A percentile compares a stretch with the other conserved stretches of the same genome.
Conservation (phyloP, 805 yeast genomes). For the Candida bentonensis region DNA sequence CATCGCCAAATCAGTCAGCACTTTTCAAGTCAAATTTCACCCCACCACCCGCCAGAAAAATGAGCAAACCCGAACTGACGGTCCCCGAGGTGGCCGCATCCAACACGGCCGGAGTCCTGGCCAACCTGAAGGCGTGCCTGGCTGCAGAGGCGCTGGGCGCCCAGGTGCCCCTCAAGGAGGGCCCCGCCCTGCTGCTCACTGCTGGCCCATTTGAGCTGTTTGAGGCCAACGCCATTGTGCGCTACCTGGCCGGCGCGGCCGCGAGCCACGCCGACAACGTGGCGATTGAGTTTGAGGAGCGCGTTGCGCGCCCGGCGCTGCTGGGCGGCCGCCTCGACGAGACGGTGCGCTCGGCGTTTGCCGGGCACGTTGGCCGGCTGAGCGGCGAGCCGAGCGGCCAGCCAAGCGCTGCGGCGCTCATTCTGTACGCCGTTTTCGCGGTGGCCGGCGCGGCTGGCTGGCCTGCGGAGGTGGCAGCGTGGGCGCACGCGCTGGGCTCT, state of each 20-base stretch:
- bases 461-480: conserved; percentile 22
- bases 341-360: conserved; percentile 6
- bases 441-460: conserved; percentile 16
- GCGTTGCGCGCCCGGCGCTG: conserved; percentile 21
- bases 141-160: conserved; percentile 2
- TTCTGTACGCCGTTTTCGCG: conserved; percentile 29
- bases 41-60: background rate
- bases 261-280: conserved; percentile 7
- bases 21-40: too few relatives aligned
- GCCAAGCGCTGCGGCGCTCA: conserved; percentile 27
- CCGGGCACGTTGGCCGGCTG: conserved; percentile 12
- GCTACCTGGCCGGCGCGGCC: conserved; percentile 21
- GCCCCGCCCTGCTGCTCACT: background rate
- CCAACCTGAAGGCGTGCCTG: background rate
- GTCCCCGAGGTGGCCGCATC: background rate
- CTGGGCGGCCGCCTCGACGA: conserved; percentile 14
- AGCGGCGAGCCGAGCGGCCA: conserved; percentile 10
- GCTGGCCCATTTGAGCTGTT: conserved; percentile 18
- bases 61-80: background rate
- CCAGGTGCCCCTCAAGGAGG: background rate
- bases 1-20: too few relatives aligned
- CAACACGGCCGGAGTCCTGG: background rate
- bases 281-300: conserved; percentile 27
- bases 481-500: conserved; percentile 7
- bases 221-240: conserved; percentile 41